Conservation (phyloP, 2,329 filamentous ascomycete genomes). For the Xylaria sp. region DNA sequence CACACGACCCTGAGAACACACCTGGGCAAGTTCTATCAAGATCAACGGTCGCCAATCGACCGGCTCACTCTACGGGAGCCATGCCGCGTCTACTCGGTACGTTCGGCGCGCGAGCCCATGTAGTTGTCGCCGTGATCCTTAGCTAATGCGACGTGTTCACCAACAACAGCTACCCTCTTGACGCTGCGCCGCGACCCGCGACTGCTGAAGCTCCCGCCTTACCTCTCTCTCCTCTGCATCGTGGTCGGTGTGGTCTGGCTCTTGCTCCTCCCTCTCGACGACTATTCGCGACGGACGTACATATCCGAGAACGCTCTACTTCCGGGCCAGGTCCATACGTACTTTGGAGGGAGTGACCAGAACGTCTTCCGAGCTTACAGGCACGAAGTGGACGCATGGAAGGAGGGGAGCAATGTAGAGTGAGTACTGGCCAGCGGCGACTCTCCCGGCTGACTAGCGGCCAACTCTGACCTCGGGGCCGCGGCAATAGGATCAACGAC, state of each 20-base stretch:
- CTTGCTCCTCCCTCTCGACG: constrained; percentile 83
- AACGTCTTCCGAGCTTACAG: constrained; percentile 90
- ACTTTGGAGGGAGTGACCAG: constrained; percentile 95
- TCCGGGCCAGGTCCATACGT: constrained; percentile 95
- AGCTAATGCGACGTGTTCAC: constrained; percentile 29
- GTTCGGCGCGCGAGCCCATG: constrained; percentile 30
- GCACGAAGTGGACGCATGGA: constrained; percentile 75
- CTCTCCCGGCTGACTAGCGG: neutral
- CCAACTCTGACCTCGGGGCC: constrained; percentile 18
- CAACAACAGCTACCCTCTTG: constrained; percentile 61
- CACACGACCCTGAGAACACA: constrained; percentile 15
- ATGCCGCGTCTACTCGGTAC: constrained; percentile 63
- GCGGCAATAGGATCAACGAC: constrained; percentile 61
- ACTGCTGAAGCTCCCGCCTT: constrained; percentile 82
- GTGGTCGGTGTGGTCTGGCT: constrained; percentile 88
- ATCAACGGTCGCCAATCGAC: constrained; percentile 15
- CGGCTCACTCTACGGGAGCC: constrained; percentile 27
- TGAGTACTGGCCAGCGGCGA: constrained; percentile 41
- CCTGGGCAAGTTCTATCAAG: constrained; percentile 23
- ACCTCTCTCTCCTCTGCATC: constrained; percentile 84
- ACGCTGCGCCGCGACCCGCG: constrained; percentile 80
- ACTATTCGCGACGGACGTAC: constrained; percentile 91
- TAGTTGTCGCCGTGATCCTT: neutral
- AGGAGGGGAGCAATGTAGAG: constrained; percentile 58
- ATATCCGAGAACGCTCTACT: constrained; percentile 97